Conservation (phyloP, 352 stramenopile genomes). For the Globisporangium mamillatum region DNA sequence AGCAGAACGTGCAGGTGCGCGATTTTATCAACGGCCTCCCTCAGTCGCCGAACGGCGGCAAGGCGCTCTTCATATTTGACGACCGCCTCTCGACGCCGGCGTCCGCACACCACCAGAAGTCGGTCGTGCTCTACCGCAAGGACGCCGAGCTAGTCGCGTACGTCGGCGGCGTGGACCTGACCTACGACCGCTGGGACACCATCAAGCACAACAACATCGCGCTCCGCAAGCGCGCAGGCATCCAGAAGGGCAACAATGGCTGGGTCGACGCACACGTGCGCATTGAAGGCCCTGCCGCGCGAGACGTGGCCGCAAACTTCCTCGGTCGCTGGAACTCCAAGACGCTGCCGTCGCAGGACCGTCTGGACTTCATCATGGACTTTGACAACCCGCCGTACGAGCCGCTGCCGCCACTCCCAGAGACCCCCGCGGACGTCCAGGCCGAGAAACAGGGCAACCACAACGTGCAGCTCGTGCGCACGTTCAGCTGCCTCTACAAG, state of each 20-base stretch:
- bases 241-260: conserved; percentile 33
- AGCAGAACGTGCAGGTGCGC: conserved; percentile 53
- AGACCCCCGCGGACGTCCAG: conserved; percentile 14
- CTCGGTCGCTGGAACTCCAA: conserved; percentile 49
- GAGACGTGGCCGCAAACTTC: conserved; percentile 58
- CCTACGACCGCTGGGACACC: conserved; percentile 62
- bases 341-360: conserved; percentile 20
- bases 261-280: conserved; percentile 53
- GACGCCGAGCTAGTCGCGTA: conserved; percentile 26
- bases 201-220: conserved; percentile 40
- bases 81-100: conserved; percentile 25
- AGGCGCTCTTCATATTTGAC: conserved; percentile 42
- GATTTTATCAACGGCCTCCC: conserved; percentile 61
- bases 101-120: conserved; percentile 54
- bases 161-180: conserved; percentile 51
- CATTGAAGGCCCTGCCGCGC: conserved; percentile 39
- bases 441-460: conserved; percentile 19
- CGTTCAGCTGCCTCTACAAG: conserved; percentile 51
- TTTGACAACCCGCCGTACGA: conserved; percentile 41
- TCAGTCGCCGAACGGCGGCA: conserved; percentile 21
- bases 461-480: conserved; percentile 57
- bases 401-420: conserved; percentile 16
- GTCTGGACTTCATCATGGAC: conserved; percentile 34
- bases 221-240: conserved; percentile 31
- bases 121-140: conserved; percentile 16